Evolutionary conservation across 768 basidiomycete genomes (phyloP), one percentile per base, ranked within the genome.

Genomic region (Neoboletus brunneissimus): DNA sequence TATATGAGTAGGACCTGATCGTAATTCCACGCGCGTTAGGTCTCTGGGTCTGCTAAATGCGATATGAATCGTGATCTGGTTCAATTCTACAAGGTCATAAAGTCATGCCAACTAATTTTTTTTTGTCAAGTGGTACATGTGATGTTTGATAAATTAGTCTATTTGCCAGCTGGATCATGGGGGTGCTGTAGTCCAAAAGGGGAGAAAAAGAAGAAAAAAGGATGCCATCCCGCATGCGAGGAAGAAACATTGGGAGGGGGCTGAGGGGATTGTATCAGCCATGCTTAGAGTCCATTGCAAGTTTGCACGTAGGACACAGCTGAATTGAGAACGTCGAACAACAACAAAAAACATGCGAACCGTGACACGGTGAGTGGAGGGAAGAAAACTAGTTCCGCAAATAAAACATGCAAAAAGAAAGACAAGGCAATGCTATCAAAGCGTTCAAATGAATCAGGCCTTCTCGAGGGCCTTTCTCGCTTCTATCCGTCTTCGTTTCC

Each of bases 401-500:
- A 61, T 68, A 70, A 67, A 8, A 45, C 65, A 61, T 63, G 42
- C 60, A 63, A 54, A 61, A 47, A 22, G 4, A 7, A n/a, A 54
- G 60, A 46, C 12, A 7, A n/a, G 6, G 7, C 8, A 37, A 3
- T 31, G 53, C 50, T 54, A 37, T 70, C 56, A 57, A 66, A 54
- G 57, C 49, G 35, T 50, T 18, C 49, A 32, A 55, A 35, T 35
- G 22, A 20, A 51, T 64, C 62, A 73, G 20, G 53, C 62, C 58
- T 63, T 67, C 11, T 60, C 65, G 3, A 51, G 51, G 27, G 54
- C 67, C 42, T 31, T 58, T 66, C 44, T 57, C 32, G 56, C 66
- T 43, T 60, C 69, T 61, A 74, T 66, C 46, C 67, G 64, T 56
- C 54, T 58, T 63, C 66, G 65, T 56, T 70, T 69, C 71, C 71